These are phyloP conservation scores for Solanum piurae DNA, from an alignment of 257 asterid genomes.

Conservation along the genomic window DNA sequence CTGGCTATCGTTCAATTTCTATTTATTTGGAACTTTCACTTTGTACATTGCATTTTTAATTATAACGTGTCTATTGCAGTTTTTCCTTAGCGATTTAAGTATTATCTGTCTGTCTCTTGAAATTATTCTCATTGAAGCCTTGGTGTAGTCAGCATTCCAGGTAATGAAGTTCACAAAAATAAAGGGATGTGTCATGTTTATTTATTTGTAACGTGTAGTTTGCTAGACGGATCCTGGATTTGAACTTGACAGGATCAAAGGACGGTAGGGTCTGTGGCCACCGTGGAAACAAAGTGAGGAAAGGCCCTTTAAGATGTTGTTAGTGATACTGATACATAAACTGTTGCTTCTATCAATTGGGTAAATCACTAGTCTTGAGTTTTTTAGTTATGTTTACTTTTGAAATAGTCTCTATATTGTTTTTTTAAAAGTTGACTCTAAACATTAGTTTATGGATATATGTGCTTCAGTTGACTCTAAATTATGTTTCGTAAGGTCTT, in stretches of 20 bases:
- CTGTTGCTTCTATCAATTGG: neutral
- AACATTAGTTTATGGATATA: neutral
- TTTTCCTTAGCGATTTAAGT: neutral
- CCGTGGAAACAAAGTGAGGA: neutral
- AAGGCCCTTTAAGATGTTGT: neutral
- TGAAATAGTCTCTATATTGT: neutral
- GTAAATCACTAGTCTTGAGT: neutral
- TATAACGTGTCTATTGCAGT: neutral
- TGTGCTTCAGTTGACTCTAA: neutral
- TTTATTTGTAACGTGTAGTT: neutral
- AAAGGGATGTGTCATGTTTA: neutral
- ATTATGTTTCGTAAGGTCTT: neutral
- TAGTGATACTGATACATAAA: neutral
- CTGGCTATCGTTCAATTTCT: neutral
- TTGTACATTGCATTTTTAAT: neutral
- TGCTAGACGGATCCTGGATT: neutral
- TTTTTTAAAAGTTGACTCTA: neutral
- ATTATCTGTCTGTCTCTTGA: neutral
- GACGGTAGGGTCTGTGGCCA: neutral
- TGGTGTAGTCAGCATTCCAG: neutral
- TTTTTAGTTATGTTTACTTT: neutral
- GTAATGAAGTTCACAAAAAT: neutral
- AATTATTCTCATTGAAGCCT: neutral
- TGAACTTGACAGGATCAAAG: neutral
- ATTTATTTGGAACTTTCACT: neutral